These are phyloP conservation scores for Botrytis paeoniae DNA, from an alignment of 2,329 filamentous ascomycete species.

Conservation along the genomic window DNA sequence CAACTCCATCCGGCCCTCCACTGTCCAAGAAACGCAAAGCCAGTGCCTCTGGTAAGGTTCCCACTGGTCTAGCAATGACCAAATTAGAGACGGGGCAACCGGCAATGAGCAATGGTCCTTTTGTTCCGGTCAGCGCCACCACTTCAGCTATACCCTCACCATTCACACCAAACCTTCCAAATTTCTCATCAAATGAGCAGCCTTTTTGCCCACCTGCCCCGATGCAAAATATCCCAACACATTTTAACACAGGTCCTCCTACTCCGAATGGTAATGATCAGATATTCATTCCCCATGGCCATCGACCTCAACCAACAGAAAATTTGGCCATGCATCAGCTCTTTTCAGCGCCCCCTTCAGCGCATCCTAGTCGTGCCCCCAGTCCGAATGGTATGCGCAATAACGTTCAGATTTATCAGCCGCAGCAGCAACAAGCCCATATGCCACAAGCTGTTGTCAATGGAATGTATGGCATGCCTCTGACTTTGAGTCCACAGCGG, in stretches of 20 bases:
- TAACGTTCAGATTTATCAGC: conserved; percentile 45
- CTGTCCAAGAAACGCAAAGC: conserved; percentile 79
- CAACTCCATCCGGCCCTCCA: conserved; percentile 62
- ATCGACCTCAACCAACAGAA: conserved; percentile 63
- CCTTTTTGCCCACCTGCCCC: conserved; percentile 27
- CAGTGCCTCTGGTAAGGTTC: conserved; percentile 65
- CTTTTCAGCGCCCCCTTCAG: conserved; percentile 69
- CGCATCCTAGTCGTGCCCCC: conserved; percentile 73
- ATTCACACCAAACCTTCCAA: conserved; percentile 48
- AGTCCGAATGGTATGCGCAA: conserved; percentile 61
- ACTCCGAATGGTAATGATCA: conserved; percentile 66
- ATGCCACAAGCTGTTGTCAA: conserved; percentile 49
- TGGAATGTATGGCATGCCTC: conserved; percentile 50
- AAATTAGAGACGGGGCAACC: conserved; percentile 60
- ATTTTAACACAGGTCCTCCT: conserved; percentile 59
- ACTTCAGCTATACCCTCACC: conserved; percentile 49
- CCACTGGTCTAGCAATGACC: conserved; percentile 77
- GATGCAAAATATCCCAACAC: conserved; percentile 35
- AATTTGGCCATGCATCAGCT: conserved; percentile 61
- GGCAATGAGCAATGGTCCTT: conserved; percentile 39
- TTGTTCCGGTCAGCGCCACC: conserved; percentile 33
- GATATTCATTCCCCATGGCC: conserved; percentile 52
- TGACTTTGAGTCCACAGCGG: conserved; percentile 49
- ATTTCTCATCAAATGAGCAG: conserved; percentile 43
- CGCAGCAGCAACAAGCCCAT: conserved; percentile 42